A percentile compares a stretch with the other conserved stretches of the same genome.
phyloP scores from a whole-genome alignment of 1,284 basidiomycete genomes.

The Fomitopsis schrenkii region DNA sequence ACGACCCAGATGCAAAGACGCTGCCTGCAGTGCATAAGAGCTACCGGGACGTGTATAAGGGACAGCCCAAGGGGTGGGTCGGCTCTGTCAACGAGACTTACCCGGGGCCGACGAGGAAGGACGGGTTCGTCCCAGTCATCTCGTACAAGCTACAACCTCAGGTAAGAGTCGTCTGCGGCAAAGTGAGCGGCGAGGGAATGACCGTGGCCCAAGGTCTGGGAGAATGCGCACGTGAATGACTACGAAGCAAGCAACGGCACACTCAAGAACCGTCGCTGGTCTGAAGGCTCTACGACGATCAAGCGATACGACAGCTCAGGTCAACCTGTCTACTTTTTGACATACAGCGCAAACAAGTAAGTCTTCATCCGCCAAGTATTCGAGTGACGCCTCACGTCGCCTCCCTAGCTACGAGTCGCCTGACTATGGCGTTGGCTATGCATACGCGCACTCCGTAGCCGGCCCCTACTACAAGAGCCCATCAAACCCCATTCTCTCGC shows the following conservation, averaged over 20 bases:
- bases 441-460: not conserved
- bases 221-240: not conserved
- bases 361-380: too few relatives aligned
- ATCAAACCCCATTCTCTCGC: not conserved
- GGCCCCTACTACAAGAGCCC: not conserved
- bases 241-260: not conserved
- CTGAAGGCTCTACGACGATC: not conserved
- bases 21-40: not conserved
- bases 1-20: not conserved
- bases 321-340: not conserved
- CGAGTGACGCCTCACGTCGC: too few relatives aligned
- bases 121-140: not conserved
- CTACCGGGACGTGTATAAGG: not conserved
- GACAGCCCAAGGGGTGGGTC: not conserved
- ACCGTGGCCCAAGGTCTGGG: not conserved
- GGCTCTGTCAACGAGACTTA: not conserved
- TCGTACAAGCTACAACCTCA: not conserved
- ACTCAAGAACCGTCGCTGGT: not conserved
- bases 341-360: not conserved
- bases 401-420: not conserved
- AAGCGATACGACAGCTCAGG: not conserved
- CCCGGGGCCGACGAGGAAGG: not conserved
- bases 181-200: not conserved
- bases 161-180: not conserved
- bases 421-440: not conserved